Percentiles rank a stretch among this genome's conserved stretches.
Evolutionary conservation across 2,329 filamentous ascomycete species (phyloP).

Genomic region (Scedosporium dehoogii): DNA sequence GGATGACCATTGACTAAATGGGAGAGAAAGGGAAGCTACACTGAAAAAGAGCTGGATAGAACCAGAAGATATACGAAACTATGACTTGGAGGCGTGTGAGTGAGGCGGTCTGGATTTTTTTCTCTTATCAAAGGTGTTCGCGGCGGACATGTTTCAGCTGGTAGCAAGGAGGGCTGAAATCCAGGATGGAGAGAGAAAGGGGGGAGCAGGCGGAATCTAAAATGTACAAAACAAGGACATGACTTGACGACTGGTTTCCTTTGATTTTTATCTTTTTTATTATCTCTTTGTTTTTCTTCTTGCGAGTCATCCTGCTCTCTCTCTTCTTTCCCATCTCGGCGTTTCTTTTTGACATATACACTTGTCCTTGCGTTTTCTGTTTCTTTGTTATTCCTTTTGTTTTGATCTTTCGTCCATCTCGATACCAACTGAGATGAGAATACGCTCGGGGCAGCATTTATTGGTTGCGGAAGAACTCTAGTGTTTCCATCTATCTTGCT

Average conservation of each 20-base stretch:
- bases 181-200: background rate
- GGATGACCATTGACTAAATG: constrained; percentile 52
- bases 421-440: background rate
- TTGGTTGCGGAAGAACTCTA: background rate
- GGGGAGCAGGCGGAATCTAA: background rate
- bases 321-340: constrained; percentile 7
- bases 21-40: background rate
- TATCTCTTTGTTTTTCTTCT: constrained; percentile 4
- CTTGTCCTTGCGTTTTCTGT: background rate
- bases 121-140: background rate
- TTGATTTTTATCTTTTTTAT: constrained; percentile 4
- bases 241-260: constrained; percentile 9
- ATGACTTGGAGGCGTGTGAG: background rate
- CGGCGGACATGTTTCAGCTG: background rate
- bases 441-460: background rate
- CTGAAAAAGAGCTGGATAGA: constrained; percentile 5
- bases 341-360: constrained; percentile 4
- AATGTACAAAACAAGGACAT: constrained; percentile 9
- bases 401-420: background rate
- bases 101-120: background rate
- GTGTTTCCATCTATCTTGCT: background rate
- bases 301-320: constrained; percentile 9
- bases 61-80: background rate
- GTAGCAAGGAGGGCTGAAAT: constrained; percentile 6
- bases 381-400: background rate